These are phyloP conservation scores for Phoma herbarum DNA, from an alignment of 2,329 filamentous ascomycete genomes.

Conservation along the genomic window DNA sequence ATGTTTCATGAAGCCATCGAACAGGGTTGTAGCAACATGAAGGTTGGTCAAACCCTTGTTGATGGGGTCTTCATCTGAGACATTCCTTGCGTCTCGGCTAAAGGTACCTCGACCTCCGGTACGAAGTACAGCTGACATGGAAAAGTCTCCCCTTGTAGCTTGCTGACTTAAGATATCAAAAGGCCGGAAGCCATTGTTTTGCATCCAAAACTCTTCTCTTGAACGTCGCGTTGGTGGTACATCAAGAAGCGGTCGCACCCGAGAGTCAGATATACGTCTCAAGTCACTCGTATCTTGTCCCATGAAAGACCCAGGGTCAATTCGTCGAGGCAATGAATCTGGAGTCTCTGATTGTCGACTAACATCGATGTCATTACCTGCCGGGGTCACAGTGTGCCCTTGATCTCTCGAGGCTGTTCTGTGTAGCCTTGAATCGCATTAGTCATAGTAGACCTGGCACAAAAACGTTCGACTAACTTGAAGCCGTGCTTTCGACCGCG, in stretches of 20 bases:
- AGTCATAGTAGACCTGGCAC: background rate
- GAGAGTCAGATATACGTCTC: background rate
- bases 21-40: constrained; percentile 7
- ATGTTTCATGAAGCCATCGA: constrained; percentile 16
- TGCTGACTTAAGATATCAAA: constrained; percentile 1
- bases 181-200: constrained; percentile 1
- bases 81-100: background rate
- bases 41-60: constrained; percentile 3
- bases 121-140: background rate
- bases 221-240: background rate
- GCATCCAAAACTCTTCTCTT: constrained; percentile 1
- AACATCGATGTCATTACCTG: too few species aligned
- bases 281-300: background rate
- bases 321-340: background rate
- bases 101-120: background rate
- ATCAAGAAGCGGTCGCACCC: background rate
- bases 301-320: background rate
- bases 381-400: background rate
- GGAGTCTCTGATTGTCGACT: background rate
- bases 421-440: background rate
- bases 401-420: background rate
- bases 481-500: constrained; percentile 15
- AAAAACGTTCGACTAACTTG: background rate
- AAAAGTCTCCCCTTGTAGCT: constrained; percentile 6
- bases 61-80: background rate